These are phyloP conservation scores for Brassica hybrid DNA, from an alignment of 441 rosid species.

Conservation along the genomic window DNA sequence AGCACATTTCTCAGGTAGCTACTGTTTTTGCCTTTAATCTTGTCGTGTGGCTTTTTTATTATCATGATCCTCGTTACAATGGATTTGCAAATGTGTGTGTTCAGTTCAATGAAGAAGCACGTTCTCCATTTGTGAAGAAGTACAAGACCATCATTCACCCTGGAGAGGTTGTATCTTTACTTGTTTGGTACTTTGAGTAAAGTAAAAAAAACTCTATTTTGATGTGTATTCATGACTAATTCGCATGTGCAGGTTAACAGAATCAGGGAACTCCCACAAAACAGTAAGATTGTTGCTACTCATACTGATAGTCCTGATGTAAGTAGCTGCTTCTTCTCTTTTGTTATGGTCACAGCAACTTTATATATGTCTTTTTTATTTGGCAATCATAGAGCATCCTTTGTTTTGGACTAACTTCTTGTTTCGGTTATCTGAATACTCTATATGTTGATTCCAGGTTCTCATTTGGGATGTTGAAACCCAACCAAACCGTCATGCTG, in stretches of 20 bases:
- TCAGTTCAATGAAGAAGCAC: conserved; percentile 98
- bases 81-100: conserved; percentile 8
- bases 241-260: conserved; percentile 79
- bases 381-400: conserved; percentile 18
- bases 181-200: too few relatives aligned
- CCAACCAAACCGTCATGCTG: conserved; percentile 95
- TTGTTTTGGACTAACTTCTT: background rate
- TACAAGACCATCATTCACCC: conserved; percentile 99
- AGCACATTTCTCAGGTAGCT: too few relatives aligned
- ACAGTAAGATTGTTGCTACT: conserved; percentile 94
- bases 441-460: background rate
- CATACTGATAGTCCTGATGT: conserved; percentile 99
- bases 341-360: conserved; percentile 5
- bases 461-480: too few relatives aligned
- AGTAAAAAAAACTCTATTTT: too few relatives aligned
- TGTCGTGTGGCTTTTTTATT: too few relatives aligned
- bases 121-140: too few relatives aligned
- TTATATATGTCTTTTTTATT: conserved; percentile 12
- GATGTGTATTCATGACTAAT: background rate
- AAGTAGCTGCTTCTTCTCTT: conserved; percentile 38
- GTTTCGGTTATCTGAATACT: conserved; percentile 10
- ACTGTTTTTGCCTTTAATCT: too few relatives aligned
- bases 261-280: conserved; percentile 97
- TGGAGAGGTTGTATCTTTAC: conserved; percentile 70
- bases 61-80: too few relatives aligned